Percentiles rank a stretch among this genome's conserved stretches.
phyloP scores from a whole-genome alignment of 1,139 yeast species.

The Pichia sp. region DNA sequence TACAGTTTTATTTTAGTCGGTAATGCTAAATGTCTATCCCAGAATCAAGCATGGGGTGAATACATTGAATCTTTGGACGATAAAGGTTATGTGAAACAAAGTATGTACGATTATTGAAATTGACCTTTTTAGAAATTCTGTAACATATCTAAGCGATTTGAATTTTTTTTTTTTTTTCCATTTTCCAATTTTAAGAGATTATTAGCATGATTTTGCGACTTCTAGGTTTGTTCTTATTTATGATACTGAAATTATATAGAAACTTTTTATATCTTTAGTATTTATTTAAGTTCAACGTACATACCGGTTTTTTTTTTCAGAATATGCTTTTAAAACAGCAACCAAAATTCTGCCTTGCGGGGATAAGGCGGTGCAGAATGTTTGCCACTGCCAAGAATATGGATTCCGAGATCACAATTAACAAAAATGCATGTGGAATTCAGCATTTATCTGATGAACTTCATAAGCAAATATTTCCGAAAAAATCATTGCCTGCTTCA shows the following conservation, averaged over 20 bases:
- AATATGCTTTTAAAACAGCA: no score
- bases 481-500: conserved; percentile 8
- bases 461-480: conserved; percentile 59
- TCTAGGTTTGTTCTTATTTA: no score
- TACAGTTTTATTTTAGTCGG: conserved; percentile 73
- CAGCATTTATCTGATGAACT: conserved; percentile 60
- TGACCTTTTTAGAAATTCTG: no score
- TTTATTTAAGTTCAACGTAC: no score
- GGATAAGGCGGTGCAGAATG: neutral
- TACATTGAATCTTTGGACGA: conserved; percentile 32
- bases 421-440: conserved; percentile 55
- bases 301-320: no score
- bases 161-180: no score
- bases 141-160: no score
- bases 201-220: no score
- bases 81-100: conserved; percentile 13
- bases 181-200: no score
- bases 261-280: no score
- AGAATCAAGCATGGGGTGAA: conserved; percentile 46
- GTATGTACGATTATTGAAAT: conserved; percentile 1
- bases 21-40: conserved; percentile 42
- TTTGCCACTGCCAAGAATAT: conserved; percentile 7
- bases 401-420: conserved; percentile 38
- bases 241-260: no score
- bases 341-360: no score